Base-by-base conservation (phyloP, 257 asterid genomes). In the Penstemon barbatus region DNA sequence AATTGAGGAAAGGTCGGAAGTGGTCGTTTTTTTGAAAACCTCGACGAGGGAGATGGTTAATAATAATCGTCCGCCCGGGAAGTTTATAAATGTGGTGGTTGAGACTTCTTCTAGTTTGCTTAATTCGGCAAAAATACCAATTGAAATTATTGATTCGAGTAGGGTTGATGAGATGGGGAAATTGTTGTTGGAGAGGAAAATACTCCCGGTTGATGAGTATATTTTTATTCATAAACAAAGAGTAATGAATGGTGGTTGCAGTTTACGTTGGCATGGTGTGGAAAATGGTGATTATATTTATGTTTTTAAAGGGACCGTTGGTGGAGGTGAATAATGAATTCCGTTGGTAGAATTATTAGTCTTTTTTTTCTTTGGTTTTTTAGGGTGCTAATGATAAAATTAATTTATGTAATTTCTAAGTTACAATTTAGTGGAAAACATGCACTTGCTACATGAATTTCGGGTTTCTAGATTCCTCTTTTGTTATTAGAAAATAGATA, bases 211-310 rank as follows among this genome's bases (percentile, higher is more conserved):
- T 8, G 96, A 90, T 74, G 97, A 86, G 5, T 90, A 90, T 70
- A 86, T 90, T 69, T 84, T 88, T 50, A 83, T 88, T 56, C 97
- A 90, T 19, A 88, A 85, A 51, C 97, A 90, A 75, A 82, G 96
- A 73, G 83, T 90, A 5, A 88, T 88, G 97, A 65, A 86, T 0
- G 92, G 79, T 3, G 79, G 58, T 57, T 84, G 86, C 66, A 88
- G 86, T 73, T 80, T 90, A 0, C 86, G 97, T 44, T 90, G 95
- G 97, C 97, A 88, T 75, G 96, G 97, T 0, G 96, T 86, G n/a
- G 86, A 84, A 71, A 77, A 66, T 74, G 87, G 87, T 8, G 96
- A 88, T 67, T 80, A 54, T 40, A 71, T 90, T 42, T 90, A 84
- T 70, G 87, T 90, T 50, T 88, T 90, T 37, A 90, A 80, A 63